These are phyloP conservation scores for Citrullus amarus DNA, from an alignment of 306 rosid species.

Conservation along the genomic window DNA sequence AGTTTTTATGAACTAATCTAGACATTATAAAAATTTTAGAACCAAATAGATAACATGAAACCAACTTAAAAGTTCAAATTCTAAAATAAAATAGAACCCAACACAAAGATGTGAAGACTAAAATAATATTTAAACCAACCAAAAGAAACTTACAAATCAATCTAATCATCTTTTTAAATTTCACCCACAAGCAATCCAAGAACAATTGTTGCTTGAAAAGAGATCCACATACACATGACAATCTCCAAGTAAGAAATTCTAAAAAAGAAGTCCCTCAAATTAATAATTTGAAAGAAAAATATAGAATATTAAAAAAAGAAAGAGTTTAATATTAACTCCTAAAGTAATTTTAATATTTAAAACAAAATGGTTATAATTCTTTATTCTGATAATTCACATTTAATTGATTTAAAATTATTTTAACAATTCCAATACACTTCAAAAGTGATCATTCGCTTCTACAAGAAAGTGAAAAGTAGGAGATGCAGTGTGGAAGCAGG, in stretches of 20 bases:
- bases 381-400: neutral
- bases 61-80: no score
- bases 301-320: neutral
- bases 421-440: neutral
- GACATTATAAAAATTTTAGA: no score
- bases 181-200: conserved; percentile 86
- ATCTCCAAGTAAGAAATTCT: conserved; percentile 49
- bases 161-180: conserved; percentile 65
- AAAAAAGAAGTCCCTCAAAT: neutral
- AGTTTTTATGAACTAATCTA: no score
- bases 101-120: no score
- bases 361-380: neutral
- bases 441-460: neutral
- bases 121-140: no score
- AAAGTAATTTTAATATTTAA: neutral
- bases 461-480: neutral
- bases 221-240: conserved; percentile 65
- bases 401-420: neutral
- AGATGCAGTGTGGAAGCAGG: neutral
- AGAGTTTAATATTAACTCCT: neutral
- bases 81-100: no score
- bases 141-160: conserved; percentile 60
- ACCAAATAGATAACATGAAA: no score
- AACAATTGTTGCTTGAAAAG: conserved; percentile 89
- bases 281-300: neutral